Conservation (phyloP, 306 rosid species). For the Malus sieversii region DNA sequence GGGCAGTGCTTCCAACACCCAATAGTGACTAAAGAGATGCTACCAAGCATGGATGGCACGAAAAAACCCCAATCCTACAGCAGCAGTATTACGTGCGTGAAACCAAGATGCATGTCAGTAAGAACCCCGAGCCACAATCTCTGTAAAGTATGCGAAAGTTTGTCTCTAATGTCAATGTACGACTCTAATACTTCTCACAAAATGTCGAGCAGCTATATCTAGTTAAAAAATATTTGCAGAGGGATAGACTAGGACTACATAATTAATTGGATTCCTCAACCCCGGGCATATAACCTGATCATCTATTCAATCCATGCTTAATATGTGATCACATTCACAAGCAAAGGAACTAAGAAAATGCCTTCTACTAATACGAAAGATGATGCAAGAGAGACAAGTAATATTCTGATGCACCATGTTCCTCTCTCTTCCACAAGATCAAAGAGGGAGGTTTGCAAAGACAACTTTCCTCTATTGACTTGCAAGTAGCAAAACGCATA, state of each 20-base stretch:
- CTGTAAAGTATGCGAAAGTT: background rate
- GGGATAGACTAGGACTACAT: background rate
- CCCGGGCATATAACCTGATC: background rate
- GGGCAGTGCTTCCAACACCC: constrained; percentile 89
- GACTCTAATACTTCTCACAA: background rate
- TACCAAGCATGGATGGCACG: constrained; percentile 82
- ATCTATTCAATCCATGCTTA: background rate
- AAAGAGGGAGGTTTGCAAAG: background rate
- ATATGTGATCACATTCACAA: background rate
- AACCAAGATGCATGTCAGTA: constrained; percentile 17
- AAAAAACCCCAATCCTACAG: constrained; percentile 94
- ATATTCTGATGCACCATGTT: too few relatives aligned
- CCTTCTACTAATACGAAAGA: background rate
- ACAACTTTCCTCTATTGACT: background rate
- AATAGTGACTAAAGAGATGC: constrained; percentile 76
- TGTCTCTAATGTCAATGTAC: background rate
- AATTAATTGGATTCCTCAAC: background rate
- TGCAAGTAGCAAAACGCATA: background rate
- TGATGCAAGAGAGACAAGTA: background rate
- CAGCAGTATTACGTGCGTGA: background rate
- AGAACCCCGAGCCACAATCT: background rate
- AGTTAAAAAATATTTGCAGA: background rate
- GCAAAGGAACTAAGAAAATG: background rate
- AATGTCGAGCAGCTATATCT: background rate
- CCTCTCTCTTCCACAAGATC: background rate